Base-by-base conservation (phyloP, 495 filamentous ascomycete genomes). In the Daldinia caldariorum region DNA sequence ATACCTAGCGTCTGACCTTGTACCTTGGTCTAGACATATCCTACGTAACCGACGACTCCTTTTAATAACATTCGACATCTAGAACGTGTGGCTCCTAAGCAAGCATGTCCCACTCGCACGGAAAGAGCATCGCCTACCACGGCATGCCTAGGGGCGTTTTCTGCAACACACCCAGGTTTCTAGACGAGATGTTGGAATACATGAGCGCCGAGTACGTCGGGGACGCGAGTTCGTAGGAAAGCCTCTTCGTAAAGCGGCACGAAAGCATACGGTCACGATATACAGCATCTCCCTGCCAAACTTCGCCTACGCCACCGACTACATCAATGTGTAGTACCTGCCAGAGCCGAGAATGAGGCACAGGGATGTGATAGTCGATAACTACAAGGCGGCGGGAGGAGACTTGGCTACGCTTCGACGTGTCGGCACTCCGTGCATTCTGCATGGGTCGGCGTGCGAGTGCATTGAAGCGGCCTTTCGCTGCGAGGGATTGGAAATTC, bases 311-410 rank as follows among this genome's bases (percentile, higher is more conserved):
- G 3, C 62, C 8, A 12, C 8, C 9, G 20, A 16, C 8, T 7
- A 1, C 9, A 14, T 62, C 22, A 53, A 26, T 7, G 18, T 47
- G 34, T 1, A 0, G 0, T 1, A 0, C 0, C 0, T 51, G 9
- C 58, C 39, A 12, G 0, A 1, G 4, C 65, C 65, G 4, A 56
- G 8, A 35, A 62, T 62, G 51, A 69, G 63, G 22, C 59, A 69
- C 12, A 38, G 66, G 12, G 60, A 69, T 22, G 55, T 69, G 12
- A 58, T 69, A 5, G 43, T 69, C 26, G 66, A 63, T 13, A 69
- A 69, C 45, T 59, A 50, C 34, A 69, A 14, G 18, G 35, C 20
- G 4, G 54, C 60, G 4, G 59, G 59, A 18, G 59, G 43, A 16
- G 10, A 59, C 5, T 16, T 63, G 2, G 20, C 34, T 4, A 18